Evolutionary conservation across 1,139 yeast genomes (phyloP).

Genomic region (Scheffersomyces segobiensis): DNA sequence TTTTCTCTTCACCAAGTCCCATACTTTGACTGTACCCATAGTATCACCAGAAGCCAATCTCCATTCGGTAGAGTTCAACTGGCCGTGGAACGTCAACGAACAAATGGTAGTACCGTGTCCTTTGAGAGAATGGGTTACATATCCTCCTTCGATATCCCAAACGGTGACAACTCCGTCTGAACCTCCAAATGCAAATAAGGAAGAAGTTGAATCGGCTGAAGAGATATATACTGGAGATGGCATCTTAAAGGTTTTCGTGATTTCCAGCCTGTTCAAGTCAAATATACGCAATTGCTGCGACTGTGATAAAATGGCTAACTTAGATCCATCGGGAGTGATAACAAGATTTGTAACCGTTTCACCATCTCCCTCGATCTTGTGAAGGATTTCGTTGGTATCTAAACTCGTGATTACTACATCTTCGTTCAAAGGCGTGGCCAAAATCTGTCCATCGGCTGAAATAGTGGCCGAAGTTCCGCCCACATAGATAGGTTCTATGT

Average conservation of each 20-base stretch:
- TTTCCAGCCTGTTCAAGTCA: constrained; percentile 45
- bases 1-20: constrained; percentile 88
- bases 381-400: constrained; percentile 55
- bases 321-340: constrained; percentile 73
- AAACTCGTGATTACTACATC: constrained; percentile 73
- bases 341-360: constrained; percentile 75
- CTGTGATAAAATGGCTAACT: constrained; percentile 74
- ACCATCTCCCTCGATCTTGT: constrained; percentile 79
- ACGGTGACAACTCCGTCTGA: constrained; percentile 92
- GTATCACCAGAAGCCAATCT: constrained; percentile 83
- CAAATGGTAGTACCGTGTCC: constrained; percentile 96
- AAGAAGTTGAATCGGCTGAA: constrained; percentile 75
- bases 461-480: constrained; percentile 81
- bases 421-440: constrained; percentile 82
- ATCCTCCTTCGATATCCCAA: constrained; percentile 90
- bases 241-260: constrained; percentile 56
- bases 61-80: constrained; percentile 72
- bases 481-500: constrained; percentile 71
- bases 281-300: constrained; percentile 79
- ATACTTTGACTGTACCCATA: constrained; percentile 79
- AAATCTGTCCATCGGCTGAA: constrained; percentile 59
- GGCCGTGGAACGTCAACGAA: constrained; percentile 73
- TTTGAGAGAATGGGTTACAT: constrained; percentile 82
- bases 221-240: constrained; percentile 83
- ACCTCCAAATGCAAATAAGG: constrained; percentile 90